These are phyloP conservation scores for Boeremia exigua DNA, from an alignment of 2,329 filamentous ascomycete species.

Conservation along the genomic window DNA sequence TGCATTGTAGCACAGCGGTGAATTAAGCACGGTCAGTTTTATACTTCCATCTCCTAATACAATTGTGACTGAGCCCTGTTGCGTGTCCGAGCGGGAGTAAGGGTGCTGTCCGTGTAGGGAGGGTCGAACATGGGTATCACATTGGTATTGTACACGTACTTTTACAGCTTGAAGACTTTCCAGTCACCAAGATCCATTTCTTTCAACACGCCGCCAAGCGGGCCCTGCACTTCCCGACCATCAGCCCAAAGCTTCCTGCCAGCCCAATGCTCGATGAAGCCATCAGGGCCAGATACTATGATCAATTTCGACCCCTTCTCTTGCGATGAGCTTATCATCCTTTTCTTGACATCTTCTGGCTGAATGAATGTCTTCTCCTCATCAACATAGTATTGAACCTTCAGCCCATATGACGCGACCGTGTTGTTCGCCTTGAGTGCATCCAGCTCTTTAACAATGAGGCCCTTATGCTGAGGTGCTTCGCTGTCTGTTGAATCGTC, in stretches of 20 bases:
- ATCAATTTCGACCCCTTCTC: constrained; percentile 67
- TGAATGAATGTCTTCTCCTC: constrained; percentile 73
- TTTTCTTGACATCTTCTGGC: constrained; percentile 45
- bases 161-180: constrained; percentile 64
- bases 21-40: neutral
- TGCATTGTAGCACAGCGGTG: neutral
- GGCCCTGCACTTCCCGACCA: constrained; percentile 76
- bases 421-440: constrained; percentile 58
- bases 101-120: neutral
- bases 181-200: constrained; percentile 64
- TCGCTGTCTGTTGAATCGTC: constrained; percentile 2
- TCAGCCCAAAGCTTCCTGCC: constrained; percentile 78
- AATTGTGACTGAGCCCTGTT: neutral
- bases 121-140: constrained; percentile 12
- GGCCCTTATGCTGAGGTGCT: constrained; percentile 41
- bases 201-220: constrained; percentile 71
- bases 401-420: constrained; percentile 32
- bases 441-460: constrained; percentile 68
- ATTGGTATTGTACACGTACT: constrained; percentile 15
- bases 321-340: constrained; percentile 23
- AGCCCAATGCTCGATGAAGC: constrained; percentile 82
- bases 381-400: constrained; percentile 80
- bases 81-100: neutral
- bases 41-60: neutral
- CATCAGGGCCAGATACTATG: constrained; percentile 89